Base-by-base conservation (phyloP, 192 early-diverging fungal species). In the Fimicolochytrium jonesii region DNA sequence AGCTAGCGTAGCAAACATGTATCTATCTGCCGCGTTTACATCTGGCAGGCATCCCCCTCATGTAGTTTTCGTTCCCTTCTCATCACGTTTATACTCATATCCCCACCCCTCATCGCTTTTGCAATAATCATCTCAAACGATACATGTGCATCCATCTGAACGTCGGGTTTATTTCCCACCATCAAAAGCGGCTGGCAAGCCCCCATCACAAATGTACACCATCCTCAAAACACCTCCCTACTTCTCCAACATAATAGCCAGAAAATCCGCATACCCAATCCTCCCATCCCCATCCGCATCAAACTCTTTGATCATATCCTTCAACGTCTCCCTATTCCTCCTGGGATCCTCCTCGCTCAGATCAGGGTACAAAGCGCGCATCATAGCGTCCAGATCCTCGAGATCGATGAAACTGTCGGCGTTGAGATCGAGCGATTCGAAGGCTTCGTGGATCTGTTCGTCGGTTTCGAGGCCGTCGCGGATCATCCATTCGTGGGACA, bases 251-350 rank as follows among this genome's bases (percentile, higher is more conserved):
- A 64, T 64, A 15, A 64, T 45, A 6, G 37, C 62, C 13, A 41
- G 20, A 59, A 78, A 76, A 58, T 76, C 70, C 9, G 48, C 73
- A 47, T 73, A 78, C 34, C 51, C 59, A n/a, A 77, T 50, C 31
- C 66, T 60, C 0, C 71, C 72, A 45, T 77, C 72, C 13, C 71
- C 72, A 50, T 74, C 76, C 34, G 56, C 34, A 59, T 75, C 76
- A 13, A 56, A 70, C 56, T 75, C 56, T 31, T 44, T 65, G 17
- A 75, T 68, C 66, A 78, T 71, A 23, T 77, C 76, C n/a, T 17
- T 17, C 17, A 68, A 28, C 18, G 64, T 72, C 20, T 75, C 76
- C 28, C 36, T 13, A 37, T 34, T 20, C n/a, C n/a, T n/a, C n/a
- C n/a, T n/a, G n/a, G n/a, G n/a, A 25, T 64, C n/a, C 32, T 70